Percentiles rank a stretch among this genome's conserved stretches.
phyloP scores from a whole-genome alignment of 2,329 filamentous ascomycete genomes.

The Xylariomycetidae sp. region DNA sequence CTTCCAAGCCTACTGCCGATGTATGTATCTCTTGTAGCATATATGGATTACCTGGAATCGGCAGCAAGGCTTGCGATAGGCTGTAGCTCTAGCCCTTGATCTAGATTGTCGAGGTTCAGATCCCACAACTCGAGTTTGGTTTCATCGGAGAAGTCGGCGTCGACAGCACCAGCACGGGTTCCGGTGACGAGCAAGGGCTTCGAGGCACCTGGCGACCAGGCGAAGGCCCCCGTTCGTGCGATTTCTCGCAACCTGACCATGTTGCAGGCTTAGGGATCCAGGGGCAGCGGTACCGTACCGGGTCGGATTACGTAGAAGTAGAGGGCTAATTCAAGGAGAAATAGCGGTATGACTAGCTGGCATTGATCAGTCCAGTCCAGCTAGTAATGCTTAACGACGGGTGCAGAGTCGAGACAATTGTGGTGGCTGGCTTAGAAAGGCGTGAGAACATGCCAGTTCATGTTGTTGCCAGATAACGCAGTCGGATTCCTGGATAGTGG shows the following conservation, averaged over 20 bases:
- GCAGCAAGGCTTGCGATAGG: slow-evolving; percentile 79
- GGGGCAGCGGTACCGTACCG: too few species aligned
- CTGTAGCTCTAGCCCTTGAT: slow-evolving; percentile 77
- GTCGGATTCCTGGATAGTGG: slow-evolving; percentile 6
- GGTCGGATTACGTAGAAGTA: too few species aligned
- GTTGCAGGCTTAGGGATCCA: too few species aligned
- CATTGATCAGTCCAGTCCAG: slow-evolving; percentile 31
- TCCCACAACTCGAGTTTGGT: slow-evolving; percentile 97
- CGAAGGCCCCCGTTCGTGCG: slow-evolving; percentile 91
- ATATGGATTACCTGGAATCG: slow-evolving; percentile 72
- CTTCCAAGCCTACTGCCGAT: too few species aligned
- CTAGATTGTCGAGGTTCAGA: slow-evolving; percentile 71
- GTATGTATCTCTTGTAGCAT: too few species aligned
- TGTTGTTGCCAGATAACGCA: slow-evolving; percentile 19
- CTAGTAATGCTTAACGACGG: slow-evolving; percentile 17
- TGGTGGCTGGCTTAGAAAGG: slow-evolving; percentile 5
- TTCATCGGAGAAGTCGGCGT: slow-evolving; percentile 96
- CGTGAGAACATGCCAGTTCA: slow-evolving; percentile 10
- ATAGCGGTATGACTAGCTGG: too few species aligned
- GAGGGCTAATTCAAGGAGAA: too few species aligned
- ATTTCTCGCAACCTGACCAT: slow-evolving; percentile 99
- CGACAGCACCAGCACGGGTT: slow-evolving; percentile 89
- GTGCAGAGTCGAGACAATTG: slow-evolving; percentile 7
- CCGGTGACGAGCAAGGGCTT: slow-evolving; percentile 86
- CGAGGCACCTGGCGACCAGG: slow-evolving; percentile 81